Conservation (phyloP, 1,139 yeast species). For the Arxiozyma slooffiae region DNA sequence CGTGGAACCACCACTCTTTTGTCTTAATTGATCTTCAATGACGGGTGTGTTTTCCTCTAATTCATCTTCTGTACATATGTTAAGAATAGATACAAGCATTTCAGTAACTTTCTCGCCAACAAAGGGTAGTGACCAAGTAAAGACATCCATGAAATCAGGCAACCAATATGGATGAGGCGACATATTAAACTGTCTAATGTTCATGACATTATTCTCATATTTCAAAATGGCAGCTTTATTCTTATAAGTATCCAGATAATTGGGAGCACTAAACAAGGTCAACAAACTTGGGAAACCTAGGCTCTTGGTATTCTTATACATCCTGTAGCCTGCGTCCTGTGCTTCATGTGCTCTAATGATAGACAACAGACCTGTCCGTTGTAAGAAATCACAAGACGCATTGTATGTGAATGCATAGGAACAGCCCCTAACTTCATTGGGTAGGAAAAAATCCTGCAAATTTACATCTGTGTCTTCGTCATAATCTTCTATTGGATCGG, state of each 20-base stretch:
- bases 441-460: conserved; percentile 39
- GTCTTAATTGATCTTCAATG: conserved; percentile 19
- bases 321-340: conserved; percentile 93
- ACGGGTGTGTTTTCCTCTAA: conserved; percentile 47
- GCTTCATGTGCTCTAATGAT: conserved; percentile 96
- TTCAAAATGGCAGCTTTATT: conserved; percentile 93
- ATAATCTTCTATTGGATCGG: conserved; percentile 86
- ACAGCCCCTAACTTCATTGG: conserved; percentile 82
- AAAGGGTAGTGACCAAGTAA: conserved; percentile 95
- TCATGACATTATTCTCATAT: conserved; percentile 87
- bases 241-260: conserved; percentile 84
- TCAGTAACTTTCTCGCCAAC: conserved; percentile 96
- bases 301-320: conserved; percentile 77
- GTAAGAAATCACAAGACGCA: conserved; percentile 76
- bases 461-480: conserved; percentile 42
- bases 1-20: conserved; percentile 2
- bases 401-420: conserved; percentile 81
- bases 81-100: conserved; percentile 80
- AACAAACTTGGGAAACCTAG: conserved; percentile 90
- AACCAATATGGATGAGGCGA: conserved; percentile 96
- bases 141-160: conserved; percentile 95
- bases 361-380: conserved; percentile 67
- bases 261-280: conserved; percentile 93
- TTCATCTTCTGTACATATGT: conserved; percentile 93
- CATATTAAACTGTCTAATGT: conserved; percentile 85